These are phyloP conservation scores for Albatrellus sp. DNA, from an alignment of 1,284 basidiomycete species.

Conservation along the genomic window DNA sequence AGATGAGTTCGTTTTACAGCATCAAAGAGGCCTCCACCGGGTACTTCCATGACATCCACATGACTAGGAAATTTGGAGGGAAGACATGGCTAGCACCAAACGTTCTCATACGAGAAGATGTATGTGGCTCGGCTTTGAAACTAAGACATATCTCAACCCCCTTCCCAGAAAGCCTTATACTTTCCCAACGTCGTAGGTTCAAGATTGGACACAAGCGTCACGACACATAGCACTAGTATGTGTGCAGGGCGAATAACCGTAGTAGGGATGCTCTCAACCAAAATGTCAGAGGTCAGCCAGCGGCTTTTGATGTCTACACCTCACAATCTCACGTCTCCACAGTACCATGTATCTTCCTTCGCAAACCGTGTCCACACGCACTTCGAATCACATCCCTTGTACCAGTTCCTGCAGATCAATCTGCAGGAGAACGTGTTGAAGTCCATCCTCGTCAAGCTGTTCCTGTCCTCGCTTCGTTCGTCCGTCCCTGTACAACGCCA, in stretches of 20 bases:
- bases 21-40: conserved; percentile 80
- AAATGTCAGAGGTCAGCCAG: conserved; percentile 75
- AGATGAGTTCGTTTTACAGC: conserved; percentile 25
- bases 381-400: conserved; percentile 52
- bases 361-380: conserved; percentile 49
- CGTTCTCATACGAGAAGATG: conserved; percentile 82
- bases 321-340: conserved; percentile 2
- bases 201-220: conserved; percentile 39
- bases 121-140: conserved; percentile 27
- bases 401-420: conserved; percentile 82
- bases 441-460: conserved; percentile 78
- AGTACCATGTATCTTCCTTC: conserved; percentile 80
- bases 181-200: conserved; percentile 84
- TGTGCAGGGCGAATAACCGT: conserved; percentile 70
- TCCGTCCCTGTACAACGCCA: conserved; percentile 58
- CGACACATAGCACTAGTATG: conserved; percentile 69
- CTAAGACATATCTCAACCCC: background rate
- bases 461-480: conserved; percentile 61
- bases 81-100: conserved; percentile 93
- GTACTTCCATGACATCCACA: conserved; percentile 86
- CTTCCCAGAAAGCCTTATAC: conserved; percentile 69
- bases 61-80: conserved; percentile 74
- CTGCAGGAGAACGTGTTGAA: conserved; percentile 88
- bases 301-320: background rate
- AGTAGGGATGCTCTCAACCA: conserved; percentile 70